Evolutionary conservation across 1,139 yeast species (phyloP).

Genomic region (Saccharomyces hybrid): DNA sequence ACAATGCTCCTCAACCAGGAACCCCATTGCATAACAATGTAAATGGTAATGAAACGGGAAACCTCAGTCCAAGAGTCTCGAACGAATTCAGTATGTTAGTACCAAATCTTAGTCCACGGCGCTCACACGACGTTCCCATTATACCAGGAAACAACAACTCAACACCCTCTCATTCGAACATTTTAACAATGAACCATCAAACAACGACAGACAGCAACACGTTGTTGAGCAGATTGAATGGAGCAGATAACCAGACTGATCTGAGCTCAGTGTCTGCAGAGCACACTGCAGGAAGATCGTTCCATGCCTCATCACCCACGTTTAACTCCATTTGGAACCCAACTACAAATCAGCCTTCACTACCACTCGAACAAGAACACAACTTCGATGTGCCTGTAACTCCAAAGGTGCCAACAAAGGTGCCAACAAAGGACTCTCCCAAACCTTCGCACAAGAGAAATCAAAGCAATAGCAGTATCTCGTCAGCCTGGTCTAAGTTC

Average conservation of each 20-base stretch:
- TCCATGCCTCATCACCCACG: slow-evolving; percentile 12
- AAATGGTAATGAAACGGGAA: not conserved
- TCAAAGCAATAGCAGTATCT: slow-evolving; percentile 16
- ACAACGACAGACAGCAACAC: not conserved
- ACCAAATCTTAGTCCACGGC: not conserved
- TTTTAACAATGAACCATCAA: not conserved
- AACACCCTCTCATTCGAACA: not conserved
- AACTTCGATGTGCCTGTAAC: not conserved
- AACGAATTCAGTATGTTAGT: not conserved
- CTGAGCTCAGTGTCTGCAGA: not conserved
- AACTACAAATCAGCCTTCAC: slow-evolving; percentile 9
- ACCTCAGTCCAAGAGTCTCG: not conserved
- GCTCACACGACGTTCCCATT: not conserved
- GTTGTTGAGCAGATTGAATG: not conserved
- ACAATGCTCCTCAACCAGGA: not conserved
- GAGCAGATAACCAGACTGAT: not conserved
- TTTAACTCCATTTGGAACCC: slow-evolving; percentile 21
- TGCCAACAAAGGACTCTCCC: not conserved
- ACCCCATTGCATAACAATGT: not conserved
- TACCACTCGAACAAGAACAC: not conserved
- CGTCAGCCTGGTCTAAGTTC: slow-evolving; percentile 19
- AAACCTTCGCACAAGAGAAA: slow-evolving; percentile 14
- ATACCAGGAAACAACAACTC: not conserved
- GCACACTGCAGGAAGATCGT: not conserved
- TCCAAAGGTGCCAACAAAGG: not conserved